phyloP scores from a whole-genome alignment of 1,139 yeast genomes.

The Pichia sp. region DNA sequence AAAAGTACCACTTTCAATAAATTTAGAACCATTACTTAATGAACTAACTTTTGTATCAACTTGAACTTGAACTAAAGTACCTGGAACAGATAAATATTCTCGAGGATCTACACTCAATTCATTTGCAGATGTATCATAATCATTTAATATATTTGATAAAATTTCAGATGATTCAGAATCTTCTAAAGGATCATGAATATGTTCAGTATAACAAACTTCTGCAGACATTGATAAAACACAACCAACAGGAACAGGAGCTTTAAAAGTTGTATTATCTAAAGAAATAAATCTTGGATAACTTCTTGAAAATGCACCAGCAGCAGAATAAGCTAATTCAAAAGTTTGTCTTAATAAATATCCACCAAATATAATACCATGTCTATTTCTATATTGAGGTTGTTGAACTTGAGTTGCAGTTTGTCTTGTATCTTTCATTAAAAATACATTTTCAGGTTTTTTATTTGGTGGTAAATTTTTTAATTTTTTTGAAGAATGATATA shows the following conservation, averaged over 20 bases:
- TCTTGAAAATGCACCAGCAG: constrained; percentile 81
- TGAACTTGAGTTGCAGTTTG: constrained; percentile 74
- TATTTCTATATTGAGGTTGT: constrained; percentile 94
- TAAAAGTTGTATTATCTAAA: constrained; percentile 82
- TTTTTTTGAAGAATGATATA: constrained; percentile 61
- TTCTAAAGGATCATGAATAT: constrained; percentile 41
- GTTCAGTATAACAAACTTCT: constrained; percentile 77
- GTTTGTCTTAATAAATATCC: constrained; percentile 88
- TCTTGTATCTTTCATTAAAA: constrained; percentile 65
- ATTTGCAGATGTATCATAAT: constrained; percentile 54
- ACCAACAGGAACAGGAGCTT: constrained; percentile 93
- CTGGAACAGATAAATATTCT: constrained; percentile 67
- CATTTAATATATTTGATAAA: constrained; percentile 22
- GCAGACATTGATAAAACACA: constrained; percentile 79
- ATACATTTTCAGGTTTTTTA: constrained; percentile 40
- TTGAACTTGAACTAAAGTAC: constrained; percentile 81
- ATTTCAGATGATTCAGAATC: constrained; percentile 34
- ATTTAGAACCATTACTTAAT: constrained; percentile 48
- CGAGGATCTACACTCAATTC: constrained; percentile 45
- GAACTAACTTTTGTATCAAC: constrained; percentile 76
- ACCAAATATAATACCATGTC: constrained; percentile 93
- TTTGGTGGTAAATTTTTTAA: constrained; percentile 16
- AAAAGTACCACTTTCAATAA: constrained; percentile 76
- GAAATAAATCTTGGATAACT: constrained; percentile 85
- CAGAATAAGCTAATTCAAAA: constrained; percentile 86